These are phyloP conservation scores for Ceratonia siliqua DNA, from an alignment of 306 rosid species.

Conservation along the genomic window DNA sequence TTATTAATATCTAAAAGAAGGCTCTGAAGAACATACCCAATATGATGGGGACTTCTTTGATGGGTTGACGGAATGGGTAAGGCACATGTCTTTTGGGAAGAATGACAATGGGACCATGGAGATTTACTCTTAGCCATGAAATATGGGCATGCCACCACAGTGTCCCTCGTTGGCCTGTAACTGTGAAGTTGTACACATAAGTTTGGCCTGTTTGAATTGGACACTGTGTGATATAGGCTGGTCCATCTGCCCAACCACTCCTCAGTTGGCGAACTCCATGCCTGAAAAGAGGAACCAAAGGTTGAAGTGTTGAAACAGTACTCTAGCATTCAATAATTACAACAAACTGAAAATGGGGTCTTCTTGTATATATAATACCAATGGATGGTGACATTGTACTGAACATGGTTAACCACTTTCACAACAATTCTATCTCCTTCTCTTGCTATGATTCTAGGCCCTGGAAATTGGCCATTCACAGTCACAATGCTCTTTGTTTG, in stretches of 20 bases:
- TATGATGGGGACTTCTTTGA: slow-evolving; percentile 64
- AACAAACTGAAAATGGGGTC: background rate
- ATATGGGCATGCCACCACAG: slow-evolving; percentile 81
- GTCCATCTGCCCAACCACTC: slow-evolving; percentile 84
- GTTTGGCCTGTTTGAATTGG: slow-evolving; percentile 67
- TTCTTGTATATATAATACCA: slow-evolving; percentile 43
- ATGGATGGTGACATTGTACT: slow-evolving; percentile 59
- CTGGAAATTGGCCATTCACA: slow-evolving; percentile 67
- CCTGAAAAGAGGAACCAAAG: slow-evolving; percentile 38
- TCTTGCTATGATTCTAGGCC: slow-evolving; percentile 74
- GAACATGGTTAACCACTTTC: slow-evolving; percentile 67
- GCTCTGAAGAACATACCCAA: slow-evolving; percentile 45
- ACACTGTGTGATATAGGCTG: slow-evolving; percentile 74
- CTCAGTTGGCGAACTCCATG: slow-evolving; percentile 61
- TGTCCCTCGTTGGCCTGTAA: slow-evolving; percentile 71
- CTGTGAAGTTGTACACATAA: slow-evolving; percentile 63
- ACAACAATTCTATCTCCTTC: slow-evolving; percentile 69
- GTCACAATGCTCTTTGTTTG: slow-evolving; percentile 72
- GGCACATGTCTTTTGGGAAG: slow-evolving; percentile 65
- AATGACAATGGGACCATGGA: slow-evolving; percentile 69
- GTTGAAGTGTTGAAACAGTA: slow-evolving; percentile 1
- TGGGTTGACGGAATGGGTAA: slow-evolving; percentile 69
- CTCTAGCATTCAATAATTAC: slow-evolving; percentile 9
- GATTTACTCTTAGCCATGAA: slow-evolving; percentile 70
- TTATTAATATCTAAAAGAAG: too few relatives aligned